A percentile compares a stretch with the other conserved stretches of the same genome.
Evolutionary conservation across 306 rosid genomes (phyloP).

Genomic region (Cucumis melo): DNA sequence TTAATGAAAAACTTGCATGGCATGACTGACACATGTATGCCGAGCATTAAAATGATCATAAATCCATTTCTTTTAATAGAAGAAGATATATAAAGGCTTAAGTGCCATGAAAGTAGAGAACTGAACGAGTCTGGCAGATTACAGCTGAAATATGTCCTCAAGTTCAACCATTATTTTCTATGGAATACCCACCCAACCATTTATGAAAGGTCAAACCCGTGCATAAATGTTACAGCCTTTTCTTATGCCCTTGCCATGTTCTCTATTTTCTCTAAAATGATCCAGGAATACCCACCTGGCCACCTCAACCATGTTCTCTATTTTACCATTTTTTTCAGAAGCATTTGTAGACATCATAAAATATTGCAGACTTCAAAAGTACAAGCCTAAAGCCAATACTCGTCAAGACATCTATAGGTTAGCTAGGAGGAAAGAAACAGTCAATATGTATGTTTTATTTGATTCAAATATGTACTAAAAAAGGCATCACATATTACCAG

Average conservation of each 20-base stretch:
- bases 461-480: background rate
- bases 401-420: background rate
- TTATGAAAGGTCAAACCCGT: background rate
- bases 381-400: background rate
- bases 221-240: background rate
- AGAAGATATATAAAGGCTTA: background rate
- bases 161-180: too few relatives aligned
- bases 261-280: background rate
- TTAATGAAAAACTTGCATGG: background rate
- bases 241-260: background rate
- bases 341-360: background rate
- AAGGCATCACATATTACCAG: slow-evolving; percentile 30
- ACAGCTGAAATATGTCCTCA: background rate
- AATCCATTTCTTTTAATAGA: background rate
- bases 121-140: background rate
- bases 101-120: background rate
- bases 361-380: background rate
- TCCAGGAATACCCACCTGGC: background rate
- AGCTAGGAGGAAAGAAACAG: background rate
- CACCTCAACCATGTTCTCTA: background rate
- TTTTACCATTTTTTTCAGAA: background rate
- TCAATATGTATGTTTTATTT: background rate
- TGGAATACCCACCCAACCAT: background rate
- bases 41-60: slow-evolving; percentile 2
- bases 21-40: slow-evolving; percentile 2